These are phyloP conservation scores for Diospyros lotus DNA, from an alignment of 148 eudicot genomes.

Conservation along the genomic window DNA sequence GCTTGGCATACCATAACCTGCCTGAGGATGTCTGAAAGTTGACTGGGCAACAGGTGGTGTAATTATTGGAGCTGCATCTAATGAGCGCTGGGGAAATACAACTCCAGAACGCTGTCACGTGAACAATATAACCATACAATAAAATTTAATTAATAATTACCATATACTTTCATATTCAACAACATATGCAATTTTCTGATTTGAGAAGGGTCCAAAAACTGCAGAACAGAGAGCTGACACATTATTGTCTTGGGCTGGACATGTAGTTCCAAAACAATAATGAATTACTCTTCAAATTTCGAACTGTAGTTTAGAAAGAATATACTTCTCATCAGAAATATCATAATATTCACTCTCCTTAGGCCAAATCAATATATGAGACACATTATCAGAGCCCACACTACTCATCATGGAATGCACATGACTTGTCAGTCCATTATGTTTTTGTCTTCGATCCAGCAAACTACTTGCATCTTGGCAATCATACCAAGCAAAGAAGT, in stretches of 20 bases:
- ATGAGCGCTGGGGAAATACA: slow-evolving; percentile 68
- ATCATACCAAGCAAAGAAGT: background rate
- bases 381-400: background rate
- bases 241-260: background rate
- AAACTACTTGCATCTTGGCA: background rate
- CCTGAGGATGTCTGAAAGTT: slow-evolving; percentile 40
- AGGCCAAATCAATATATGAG: background rate
- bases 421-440: background rate
- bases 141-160: background rate
- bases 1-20: slow-evolving; percentile 75
- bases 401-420: background rate
- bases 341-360: background rate
- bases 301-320: background rate
- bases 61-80: slow-evolving; percentile 60
- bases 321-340: background rate
- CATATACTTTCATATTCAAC: background rate
- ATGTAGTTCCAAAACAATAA: background rate
- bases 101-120: slow-evolving; percentile 68
- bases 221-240: background rate
- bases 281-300: background rate
- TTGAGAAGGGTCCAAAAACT: background rate
- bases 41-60: slow-evolving; percentile 76
- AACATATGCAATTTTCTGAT: background rate
- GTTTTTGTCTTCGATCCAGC: background rate
- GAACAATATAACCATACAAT: background rate